These are phyloP conservation scores for Tricholomella constricta DNA, from an alignment of 768 basidiomycete genomes.

Conservation along the genomic window DNA sequence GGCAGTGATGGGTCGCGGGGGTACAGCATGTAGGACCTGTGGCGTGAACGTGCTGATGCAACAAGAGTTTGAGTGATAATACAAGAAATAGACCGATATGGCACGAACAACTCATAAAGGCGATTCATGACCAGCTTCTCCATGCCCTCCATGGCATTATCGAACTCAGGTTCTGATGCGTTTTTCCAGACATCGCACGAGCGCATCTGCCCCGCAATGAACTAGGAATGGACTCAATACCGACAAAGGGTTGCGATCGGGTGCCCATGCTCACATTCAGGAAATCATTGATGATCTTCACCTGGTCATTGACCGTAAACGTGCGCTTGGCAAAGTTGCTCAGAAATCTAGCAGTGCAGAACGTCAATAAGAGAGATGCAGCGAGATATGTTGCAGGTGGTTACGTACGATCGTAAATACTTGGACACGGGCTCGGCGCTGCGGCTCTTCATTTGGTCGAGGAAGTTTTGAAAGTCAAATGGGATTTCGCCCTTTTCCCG, in stretches of 20 bases:
- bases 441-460: conserved; percentile 91
- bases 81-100: not conserved
- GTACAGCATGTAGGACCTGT: conserved; percentile 63
- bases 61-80: conserved; percentile 4
- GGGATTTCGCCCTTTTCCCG: conserved; percentile 39
- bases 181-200: conserved; percentile 82
- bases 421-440: conserved; percentile 91
- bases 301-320: conserved; percentile 90
- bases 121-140: conserved; percentile 99
- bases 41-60: conserved; percentile 85
- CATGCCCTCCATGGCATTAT: conserved; percentile 98
- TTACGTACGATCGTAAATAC: conserved; percentile 89
- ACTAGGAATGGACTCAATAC: conserved; percentile 47
- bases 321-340: conserved; percentile 92
- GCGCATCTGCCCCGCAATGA: conserved; percentile 88
- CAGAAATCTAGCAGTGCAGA: conserved; percentile 65
- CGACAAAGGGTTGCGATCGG: not conserved
- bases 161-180: conserved; percentile 81
- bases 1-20: conserved; percentile 78
- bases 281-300: conserved; percentile 95
- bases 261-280: conserved; percentile 57
- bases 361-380: not conserved
- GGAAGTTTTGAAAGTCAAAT: conserved; percentile 94
- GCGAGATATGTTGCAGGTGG: not conserved
- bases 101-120: conserved; percentile 87